These are phyloP conservation scores for Aspergillus sp. DNA, from an alignment of 2,329 filamentous ascomycete species.

Conservation along the genomic window DNA sequence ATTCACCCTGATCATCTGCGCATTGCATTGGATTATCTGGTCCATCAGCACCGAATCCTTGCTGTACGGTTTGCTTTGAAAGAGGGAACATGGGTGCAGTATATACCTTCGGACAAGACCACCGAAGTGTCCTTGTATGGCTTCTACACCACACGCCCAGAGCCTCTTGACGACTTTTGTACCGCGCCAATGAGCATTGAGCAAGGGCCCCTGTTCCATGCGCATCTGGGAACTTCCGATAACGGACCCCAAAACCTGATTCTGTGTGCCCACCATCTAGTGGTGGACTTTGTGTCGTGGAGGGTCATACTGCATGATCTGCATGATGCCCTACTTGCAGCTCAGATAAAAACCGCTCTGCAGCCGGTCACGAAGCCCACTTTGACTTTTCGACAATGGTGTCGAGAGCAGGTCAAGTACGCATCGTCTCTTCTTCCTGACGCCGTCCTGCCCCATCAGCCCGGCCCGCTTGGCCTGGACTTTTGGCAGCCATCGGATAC, in stretches of 20 bases:
- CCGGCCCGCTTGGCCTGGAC: neutral
- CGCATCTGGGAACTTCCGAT: neutral
- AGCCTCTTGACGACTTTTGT: neutral
- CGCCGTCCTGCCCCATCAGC: neutral
- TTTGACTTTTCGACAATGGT: conserved; percentile 12
- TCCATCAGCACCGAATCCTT: neutral
- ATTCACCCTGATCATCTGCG: neutral
- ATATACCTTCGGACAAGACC: neutral
- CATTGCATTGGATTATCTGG: neutral
- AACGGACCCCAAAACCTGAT: neutral
- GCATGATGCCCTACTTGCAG: neutral
- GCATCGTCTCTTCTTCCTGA: conserved; percentile 4
- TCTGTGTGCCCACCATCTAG: conserved; percentile 13
- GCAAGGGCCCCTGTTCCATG: conserved; percentile 10
- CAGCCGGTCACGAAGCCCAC: neutral
- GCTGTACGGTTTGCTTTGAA: neutral
- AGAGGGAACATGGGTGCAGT: conserved; percentile 4
- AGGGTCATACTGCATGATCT: conserved; percentile 13
- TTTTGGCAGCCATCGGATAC: conserved; percentile 1
- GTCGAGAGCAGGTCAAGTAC: conserved; percentile 1
- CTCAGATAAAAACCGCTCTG: neutral
- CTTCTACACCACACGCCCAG: neutral
- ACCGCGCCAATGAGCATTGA: conserved; percentile 10
- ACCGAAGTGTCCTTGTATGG: neutral
- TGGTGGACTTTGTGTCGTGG: conserved; percentile 17